Conservation (phyloP, 106 monocot genomes). For the Ottelia alismoides region DNA sequence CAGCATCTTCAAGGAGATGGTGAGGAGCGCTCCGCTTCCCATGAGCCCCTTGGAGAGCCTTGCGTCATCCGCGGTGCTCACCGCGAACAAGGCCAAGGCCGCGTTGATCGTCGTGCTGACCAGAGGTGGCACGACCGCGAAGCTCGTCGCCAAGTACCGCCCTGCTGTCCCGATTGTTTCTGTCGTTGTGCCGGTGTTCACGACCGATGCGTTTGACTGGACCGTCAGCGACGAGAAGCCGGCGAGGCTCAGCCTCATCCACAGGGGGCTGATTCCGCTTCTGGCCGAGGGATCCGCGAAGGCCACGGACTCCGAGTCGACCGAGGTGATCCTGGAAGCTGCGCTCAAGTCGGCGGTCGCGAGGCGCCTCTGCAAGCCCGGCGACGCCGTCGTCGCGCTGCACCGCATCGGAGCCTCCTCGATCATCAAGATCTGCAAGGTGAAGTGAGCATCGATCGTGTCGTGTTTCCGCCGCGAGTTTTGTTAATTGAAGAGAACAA, state of each 20-base stretch:
- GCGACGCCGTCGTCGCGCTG: constrained; percentile 61
- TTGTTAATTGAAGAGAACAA: too few relatives aligned
- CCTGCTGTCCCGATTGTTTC: constrained; percentile 56
- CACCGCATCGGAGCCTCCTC: constrained; percentile 51
- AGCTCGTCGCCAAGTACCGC: constrained; percentile 66
- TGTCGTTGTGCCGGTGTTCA: constrained; percentile 55
- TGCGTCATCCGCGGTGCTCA: constrained; percentile 65
- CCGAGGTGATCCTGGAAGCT: constrained; percentile 44
- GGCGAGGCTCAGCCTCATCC: constrained; percentile 56
- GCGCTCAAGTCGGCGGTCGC: constrained; percentile 34
- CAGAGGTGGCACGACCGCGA: constrained; percentile 55
- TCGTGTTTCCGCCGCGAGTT: too few relatives aligned
- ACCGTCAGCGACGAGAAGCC: constrained; percentile 46
- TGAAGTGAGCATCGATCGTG: too few relatives aligned
- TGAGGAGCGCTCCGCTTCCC: constrained; percentile 34
- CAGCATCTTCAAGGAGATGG: constrained; percentile 39
- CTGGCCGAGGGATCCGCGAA: constrained; percentile 44
- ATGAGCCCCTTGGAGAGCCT: constrained; percentile 66
- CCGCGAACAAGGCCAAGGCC: constrained; percentile 38
- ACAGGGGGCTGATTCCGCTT: constrained; percentile 52
- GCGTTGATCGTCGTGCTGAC: constrained; percentile 64
- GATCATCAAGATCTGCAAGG: constrained; percentile 50
- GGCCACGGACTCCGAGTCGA: constrained; percentile 50
- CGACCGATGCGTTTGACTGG: constrained; percentile 50
- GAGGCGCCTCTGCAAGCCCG: constrained; percentile 37